Percentiles rank a stretch among this genome's conserved stretches.
These are phyloP conservation scores for Salix purpurea DNA, from an alignment of 345 rosid species.

Conservation along the genomic window DNA sequence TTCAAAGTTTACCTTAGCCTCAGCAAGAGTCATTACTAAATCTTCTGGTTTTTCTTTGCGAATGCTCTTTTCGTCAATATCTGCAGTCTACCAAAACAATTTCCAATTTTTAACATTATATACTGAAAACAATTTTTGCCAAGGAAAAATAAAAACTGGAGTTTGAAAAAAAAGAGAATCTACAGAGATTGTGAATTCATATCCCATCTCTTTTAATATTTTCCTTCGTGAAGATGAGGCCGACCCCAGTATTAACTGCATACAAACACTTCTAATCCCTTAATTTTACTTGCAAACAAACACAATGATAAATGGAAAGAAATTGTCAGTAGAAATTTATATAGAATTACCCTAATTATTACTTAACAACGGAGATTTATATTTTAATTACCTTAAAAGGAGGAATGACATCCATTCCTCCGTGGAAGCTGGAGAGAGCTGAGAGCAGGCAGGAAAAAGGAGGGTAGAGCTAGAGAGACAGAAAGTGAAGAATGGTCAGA, in stretches of 20 bases:
- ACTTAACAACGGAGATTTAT: not conserved
- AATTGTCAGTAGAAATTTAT: no score
- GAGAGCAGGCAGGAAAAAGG: no score
- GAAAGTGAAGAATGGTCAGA: not conserved
- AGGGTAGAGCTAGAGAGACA: not conserved
- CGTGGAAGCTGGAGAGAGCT: not conserved
- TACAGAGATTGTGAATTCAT: constrained; percentile 75
- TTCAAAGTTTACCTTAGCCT: constrained; percentile 69
- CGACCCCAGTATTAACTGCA: constrained; percentile 84
- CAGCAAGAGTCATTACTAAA: constrained; percentile 82
- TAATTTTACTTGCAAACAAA: constrained; percentile 1
- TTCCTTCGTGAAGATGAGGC: constrained; percentile 64
- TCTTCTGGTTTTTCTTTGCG: constrained; percentile 82
- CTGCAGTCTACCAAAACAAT: constrained; percentile 54
- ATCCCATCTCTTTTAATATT: constrained; percentile 80
- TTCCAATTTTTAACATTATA: not conserved
- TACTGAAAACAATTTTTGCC: not conserved
- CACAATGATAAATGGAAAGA: not conserved
- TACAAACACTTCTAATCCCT: not conserved
- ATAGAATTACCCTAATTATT: no score
- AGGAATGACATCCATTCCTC: constrained; percentile 42
- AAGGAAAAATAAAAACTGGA: not conserved
- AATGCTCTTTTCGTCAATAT: constrained; percentile 78
- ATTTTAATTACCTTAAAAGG: constrained; percentile 44
- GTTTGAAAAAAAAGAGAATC: not conserved